These are phyloP conservation scores for Neurospora tetraspora DNA, from an alignment of 495 filamentous ascomycete genomes.

Conservation along the genomic window DNA sequence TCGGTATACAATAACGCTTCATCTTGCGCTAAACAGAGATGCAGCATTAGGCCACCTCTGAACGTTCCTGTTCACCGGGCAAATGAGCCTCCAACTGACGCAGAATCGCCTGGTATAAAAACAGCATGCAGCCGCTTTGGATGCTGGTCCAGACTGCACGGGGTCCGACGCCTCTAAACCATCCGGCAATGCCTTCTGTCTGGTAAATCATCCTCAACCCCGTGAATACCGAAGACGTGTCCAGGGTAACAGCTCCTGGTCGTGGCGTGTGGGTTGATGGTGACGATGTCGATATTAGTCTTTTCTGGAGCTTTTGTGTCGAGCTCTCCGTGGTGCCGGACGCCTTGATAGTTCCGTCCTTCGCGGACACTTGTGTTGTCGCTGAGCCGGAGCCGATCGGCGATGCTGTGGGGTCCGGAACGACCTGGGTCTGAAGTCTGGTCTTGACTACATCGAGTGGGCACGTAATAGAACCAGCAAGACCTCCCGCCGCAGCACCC, in stretches of 20 bases:
- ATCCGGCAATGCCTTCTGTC: conserved; percentile 76
- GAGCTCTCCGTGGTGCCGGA: conserved; percentile 8
- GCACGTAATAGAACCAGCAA: conserved; percentile 90
- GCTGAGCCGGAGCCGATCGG: neutral
- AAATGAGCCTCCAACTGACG: conserved; percentile 55
- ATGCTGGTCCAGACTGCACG: conserved; percentile 95
- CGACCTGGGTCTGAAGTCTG: conserved; percentile 88
- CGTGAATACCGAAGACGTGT: conserved; percentile 79
- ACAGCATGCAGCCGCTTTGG: conserved; percentile 93
- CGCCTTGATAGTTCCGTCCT: conserved; percentile 9
- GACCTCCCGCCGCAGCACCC: conserved; percentile 81
- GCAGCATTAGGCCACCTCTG: neutral
- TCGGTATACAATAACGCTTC: conserved; percentile 9
- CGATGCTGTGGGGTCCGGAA: conserved; percentile 25
- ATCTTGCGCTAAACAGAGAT: conserved; percentile 12
- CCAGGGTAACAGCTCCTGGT: conserved; percentile 63
- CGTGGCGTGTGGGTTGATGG: conserved; percentile 68
- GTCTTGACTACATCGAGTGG: conserved; percentile 98
- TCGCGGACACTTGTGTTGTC: neutral
- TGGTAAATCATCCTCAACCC: conserved; percentile 80
- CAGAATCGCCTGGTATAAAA: conserved; percentile 84
- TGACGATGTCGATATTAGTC: conserved; percentile 75
- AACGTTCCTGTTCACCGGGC: conserved; percentile 21
- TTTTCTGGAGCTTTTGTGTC: conserved; percentile 36
- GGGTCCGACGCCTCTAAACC: conserved; percentile 92